phyloP scores from a whole-genome alignment of 2,329 filamentous ascomycete genomes.

The Macrophomina phaseolina region DNA sequence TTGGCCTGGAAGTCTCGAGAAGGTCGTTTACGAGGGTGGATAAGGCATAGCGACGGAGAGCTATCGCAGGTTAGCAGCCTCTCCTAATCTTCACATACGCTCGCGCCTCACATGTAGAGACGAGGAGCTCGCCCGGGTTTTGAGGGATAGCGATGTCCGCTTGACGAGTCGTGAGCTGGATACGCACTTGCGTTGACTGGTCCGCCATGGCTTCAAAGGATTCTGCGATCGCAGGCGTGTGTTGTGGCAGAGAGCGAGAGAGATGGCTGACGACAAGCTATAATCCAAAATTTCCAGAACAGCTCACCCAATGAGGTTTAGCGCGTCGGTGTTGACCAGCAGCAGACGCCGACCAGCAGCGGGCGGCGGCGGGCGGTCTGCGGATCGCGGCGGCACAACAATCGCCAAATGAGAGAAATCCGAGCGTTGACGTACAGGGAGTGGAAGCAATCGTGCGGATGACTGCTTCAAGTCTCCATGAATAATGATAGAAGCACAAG shows the following conservation, averaged over 20 bases:
- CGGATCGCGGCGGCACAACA: conserved; percentile 14
- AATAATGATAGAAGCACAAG: too few species aligned
- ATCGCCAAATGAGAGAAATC: background rate
- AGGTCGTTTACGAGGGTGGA: conserved; percentile 69
- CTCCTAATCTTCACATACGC: background rate
- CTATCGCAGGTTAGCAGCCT: conserved; percentile 39
- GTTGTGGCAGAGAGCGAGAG: background rate
- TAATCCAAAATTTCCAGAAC: conserved; percentile 27
- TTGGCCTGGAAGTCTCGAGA: conserved; percentile 63
- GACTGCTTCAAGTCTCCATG: too few species aligned
- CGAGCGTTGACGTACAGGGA: too few species aligned
- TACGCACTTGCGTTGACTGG: conserved; percentile 51
- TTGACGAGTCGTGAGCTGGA: conserved; percentile 60
- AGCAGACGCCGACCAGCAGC: conserved; percentile 6
- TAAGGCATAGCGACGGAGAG: conserved; percentile 63
- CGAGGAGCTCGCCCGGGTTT: conserved; percentile 61
- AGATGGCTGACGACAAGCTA: background rate
- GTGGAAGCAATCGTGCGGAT: too few species aligned
- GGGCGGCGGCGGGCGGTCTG: background rate
- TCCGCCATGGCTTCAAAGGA: conserved; percentile 20
- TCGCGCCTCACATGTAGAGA: conserved; percentile 57
- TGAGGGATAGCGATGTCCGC: conserved; percentile 60
- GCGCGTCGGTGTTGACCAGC: conserved; percentile 21
- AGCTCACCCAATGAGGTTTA: conserved; percentile 20
- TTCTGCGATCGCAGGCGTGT: background rate